A percentile compares a stretch with the other conserved stretches of the same genome.
phyloP scores from a whole-genome alignment of 163 green algal species.

The Scenedesmus sp. region DNA sequence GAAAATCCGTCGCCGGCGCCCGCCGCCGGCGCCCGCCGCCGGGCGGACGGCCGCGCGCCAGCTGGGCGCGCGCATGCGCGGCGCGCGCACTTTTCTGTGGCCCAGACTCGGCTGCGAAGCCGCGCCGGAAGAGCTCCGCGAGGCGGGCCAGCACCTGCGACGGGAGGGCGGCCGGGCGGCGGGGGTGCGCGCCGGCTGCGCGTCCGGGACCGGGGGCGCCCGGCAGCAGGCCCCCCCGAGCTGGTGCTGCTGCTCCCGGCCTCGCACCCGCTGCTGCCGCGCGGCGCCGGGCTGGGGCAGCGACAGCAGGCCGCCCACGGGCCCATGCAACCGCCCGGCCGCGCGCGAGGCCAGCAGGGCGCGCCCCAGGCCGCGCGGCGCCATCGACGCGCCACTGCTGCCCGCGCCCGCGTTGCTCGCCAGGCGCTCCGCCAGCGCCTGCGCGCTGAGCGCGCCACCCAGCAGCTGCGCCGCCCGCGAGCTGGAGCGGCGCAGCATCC shows the following conservation, averaged over 20 bases:
- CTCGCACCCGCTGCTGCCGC: constrained; percentile 12
- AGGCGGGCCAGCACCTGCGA: constrained; percentile 34
- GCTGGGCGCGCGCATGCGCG: background rate
- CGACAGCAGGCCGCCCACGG: background rate
- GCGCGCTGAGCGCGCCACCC: too few relatives aligned
- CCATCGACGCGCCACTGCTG: background rate
- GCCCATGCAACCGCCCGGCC: background rate
- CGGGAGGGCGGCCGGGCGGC: too few relatives aligned
- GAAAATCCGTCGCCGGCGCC: too few relatives aligned
- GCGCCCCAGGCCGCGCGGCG: too few relatives aligned
- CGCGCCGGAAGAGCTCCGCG: constrained; percentile 29
- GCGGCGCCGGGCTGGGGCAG: background rate
- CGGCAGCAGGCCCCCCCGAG: too few relatives aligned
- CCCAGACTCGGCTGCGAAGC: constrained; percentile 33
- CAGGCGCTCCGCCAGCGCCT: background rate
- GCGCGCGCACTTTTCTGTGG: constrained; percentile 29
- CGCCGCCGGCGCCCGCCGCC: too few relatives aligned
- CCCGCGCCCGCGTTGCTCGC: constrained; percentile 5
- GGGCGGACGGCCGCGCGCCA: background rate
- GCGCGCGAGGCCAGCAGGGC: constrained; percentile 4
- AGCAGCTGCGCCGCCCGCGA: constrained; percentile 8
- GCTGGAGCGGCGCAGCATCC: background rate
- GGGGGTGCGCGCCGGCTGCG: too few relatives aligned
- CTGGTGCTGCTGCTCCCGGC: too few relatives aligned
- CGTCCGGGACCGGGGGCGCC: too few relatives aligned